Base-by-base conservation (phyloP, 202 grass and related monocot genomes). In the Bolboschoenoplectus hybrid region DNA sequence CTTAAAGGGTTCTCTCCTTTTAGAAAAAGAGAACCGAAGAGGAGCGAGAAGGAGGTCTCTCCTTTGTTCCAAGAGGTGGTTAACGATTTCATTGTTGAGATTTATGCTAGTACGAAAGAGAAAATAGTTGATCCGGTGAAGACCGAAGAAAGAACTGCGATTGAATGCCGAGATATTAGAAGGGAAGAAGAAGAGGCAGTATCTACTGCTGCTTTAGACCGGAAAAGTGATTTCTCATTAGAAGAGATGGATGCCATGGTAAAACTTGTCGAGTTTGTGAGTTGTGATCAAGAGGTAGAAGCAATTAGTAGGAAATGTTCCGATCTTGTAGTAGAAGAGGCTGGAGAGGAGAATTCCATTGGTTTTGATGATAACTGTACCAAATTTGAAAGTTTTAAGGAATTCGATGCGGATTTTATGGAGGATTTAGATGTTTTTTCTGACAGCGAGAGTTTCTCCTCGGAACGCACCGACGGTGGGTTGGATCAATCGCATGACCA, bases 221-320 rank as follows among this genome's bases (percentile, higher is more conserved):
- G n/a, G 75, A 80, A 70, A 72, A 97, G 97, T 85, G 93, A 99
- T 85, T 81, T 94, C 81, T 92, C 93, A 46, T 2, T 96, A 53
- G 93, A 94, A 83, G 93, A 97, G 73, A 87, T 91, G 90, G 97
- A 94, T 77, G 93, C 51, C 49, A 87, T 76, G 47, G 86, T 86
- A 63, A 86, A 87, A 87, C 79, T 72, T 90, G 86, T 90, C 73
- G 89, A 92, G 64, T 83, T 84, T 76, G 88, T 81, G 62, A 73
- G 6, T 20, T 90, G 90, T 26, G 93, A 81, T 74, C 88, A 66
- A 26, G 69, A 60, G 26, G 3, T 85, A 20, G 74, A 32, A 40
- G 45, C 64, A 32, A 3, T 34, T 26, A 51, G 62, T 7, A 46
- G 77, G 67, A 88, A 84, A 6, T 60, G 13, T 53, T 43, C 55